phyloP scores from a whole-genome alignment of 108 stramenopile species.

The Nannochloropsis gaditana region DNA sequence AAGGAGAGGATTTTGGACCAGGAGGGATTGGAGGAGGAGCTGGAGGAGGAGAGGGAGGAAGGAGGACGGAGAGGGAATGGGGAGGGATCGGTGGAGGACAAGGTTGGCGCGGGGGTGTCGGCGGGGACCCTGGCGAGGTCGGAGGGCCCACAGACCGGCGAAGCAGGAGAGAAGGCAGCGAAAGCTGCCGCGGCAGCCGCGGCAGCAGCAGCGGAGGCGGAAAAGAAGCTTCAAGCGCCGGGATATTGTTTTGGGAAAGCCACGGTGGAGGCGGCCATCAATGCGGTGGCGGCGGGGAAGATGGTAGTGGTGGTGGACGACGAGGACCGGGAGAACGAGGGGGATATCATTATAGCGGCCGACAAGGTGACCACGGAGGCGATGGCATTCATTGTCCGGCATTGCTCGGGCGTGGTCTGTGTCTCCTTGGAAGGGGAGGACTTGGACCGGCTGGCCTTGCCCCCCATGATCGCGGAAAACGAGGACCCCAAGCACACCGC shows the following conservation, averaged over 20 bases:
- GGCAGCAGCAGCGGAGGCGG: neutral
- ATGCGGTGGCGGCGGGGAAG: constrained; percentile 44
- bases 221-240: neutral
- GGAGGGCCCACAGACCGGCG: neutral
- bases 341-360: constrained; percentile 92
- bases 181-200: neutral
- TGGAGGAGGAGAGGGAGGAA: neutral
- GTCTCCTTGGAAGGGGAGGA: constrained; percentile 77
- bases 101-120: neutral
- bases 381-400: constrained; percentile 82
- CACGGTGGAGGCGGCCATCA: constrained; percentile 47
- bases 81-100: neutral
- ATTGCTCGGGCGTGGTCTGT: constrained; percentile 88
- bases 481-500: constrained; percentile 97
- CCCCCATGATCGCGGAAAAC: constrained; percentile 78
- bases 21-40: neutral
- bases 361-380: constrained; percentile 68
- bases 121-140: neutral
- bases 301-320: constrained; percentile 55
- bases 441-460: constrained; percentile 72
- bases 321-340: constrained; percentile 81
- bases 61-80: neutral
- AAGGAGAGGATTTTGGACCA: neutral
- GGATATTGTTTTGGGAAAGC: constrained; percentile 45
- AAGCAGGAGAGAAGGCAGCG: neutral